Percentiles rank a stretch among this genome's conserved stretches.
phyloP scores from a whole-genome alignment of 805 yeast species.

The Sugiyamaella marilandica region DNA sequence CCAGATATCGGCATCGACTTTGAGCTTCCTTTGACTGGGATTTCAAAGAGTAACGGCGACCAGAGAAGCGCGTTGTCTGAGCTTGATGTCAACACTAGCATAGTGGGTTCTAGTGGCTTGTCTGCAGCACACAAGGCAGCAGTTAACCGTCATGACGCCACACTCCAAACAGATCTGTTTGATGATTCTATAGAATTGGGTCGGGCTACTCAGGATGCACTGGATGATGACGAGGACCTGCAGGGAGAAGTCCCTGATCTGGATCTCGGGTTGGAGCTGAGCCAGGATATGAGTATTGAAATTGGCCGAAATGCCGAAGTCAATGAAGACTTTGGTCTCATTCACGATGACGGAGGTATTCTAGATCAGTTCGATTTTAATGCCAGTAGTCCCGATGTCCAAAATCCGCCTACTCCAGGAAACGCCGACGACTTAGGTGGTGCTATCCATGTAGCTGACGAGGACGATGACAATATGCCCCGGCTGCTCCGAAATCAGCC shows the following conservation, averaged over 20 bases:
- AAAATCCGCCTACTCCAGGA: conserved; percentile 12
- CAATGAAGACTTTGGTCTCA: conserved; percentile 5
- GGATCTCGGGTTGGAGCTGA: conserved; percentile 50
- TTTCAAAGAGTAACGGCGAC: not conserved
- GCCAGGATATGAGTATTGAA: conserved; percentile 42
- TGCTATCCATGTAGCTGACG: conserved; percentile 8
- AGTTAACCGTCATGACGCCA: not conserved
- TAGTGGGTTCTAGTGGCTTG: not conserved
- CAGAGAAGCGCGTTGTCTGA: conserved; percentile 2
- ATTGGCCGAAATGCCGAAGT: conserved; percentile 22
- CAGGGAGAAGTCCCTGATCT: conserved; percentile 36
- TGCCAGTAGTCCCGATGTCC: conserved; percentile 8
- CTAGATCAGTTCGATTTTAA: not conserved
- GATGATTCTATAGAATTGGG: conserved; percentile 67
- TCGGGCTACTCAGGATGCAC: conserved; percentile 36
- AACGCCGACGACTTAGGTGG: conserved; percentile 13
- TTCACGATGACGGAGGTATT: not conserved
- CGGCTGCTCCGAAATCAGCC: not conserved
- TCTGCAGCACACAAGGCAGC: not conserved
- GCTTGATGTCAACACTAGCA: conserved; percentile 1
- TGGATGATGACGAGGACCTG: conserved; percentile 29
- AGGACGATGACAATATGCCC: not conserved
- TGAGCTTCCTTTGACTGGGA: not conserved
- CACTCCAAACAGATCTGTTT: conserved; percentile 17
- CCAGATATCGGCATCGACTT: conserved; percentile 23